phyloP scores from a whole-genome alignment of 2,329 filamentous ascomycete species.

The Alternaria sp. region DNA sequence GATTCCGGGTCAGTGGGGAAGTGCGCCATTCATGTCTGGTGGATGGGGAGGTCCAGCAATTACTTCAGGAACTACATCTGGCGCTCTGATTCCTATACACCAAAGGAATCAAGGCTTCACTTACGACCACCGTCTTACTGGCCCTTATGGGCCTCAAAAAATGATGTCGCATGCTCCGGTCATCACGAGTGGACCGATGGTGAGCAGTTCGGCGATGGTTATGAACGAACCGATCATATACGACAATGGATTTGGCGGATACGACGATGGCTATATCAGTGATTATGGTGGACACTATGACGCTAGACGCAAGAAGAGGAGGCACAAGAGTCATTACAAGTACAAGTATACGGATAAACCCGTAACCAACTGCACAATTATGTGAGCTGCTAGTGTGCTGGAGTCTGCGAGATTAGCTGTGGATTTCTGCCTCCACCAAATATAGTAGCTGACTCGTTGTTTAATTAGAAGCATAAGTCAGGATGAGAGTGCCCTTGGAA shows the following conservation, averaged over 20 bases:
- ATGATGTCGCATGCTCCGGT: slow-evolving; percentile 11
- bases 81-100: slow-evolving; percentile 22
- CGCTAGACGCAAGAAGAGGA: slow-evolving; percentile 19
- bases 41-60: slow-evolving; percentile 20
- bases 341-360: slow-evolving; percentile 31
- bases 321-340: slow-evolving; percentile 30
- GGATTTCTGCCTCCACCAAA: background rate
- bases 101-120: slow-evolving; percentile 6
- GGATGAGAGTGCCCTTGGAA: background rate
- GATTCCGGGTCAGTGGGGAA: slow-evolving; percentile 39
- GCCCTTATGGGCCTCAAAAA: slow-evolving; percentile 23
- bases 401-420: background rate
- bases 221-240: slow-evolving; percentile 4
- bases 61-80: slow-evolving; percentile 21
- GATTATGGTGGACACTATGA: slow-evolving; percentile 14
- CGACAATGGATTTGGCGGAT: slow-evolving; percentile 5
- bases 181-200: slow-evolving; percentile 6
- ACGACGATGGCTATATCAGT: slow-evolving; percentile 16
- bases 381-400: slow-evolving; percentile 18
- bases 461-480: background rate
- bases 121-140: slow-evolving; percentile 33
- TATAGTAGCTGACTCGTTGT: background rate
- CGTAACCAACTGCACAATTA: slow-evolving; percentile 30
- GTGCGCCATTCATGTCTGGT: slow-evolving; percentile 22
- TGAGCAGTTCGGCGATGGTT: slow-evolving; percentile 9